Evolutionary conservation across 345 rosid species (phyloP), one percentile per base, ranked within the genome.

Genomic region (Acer campestre): DNA sequence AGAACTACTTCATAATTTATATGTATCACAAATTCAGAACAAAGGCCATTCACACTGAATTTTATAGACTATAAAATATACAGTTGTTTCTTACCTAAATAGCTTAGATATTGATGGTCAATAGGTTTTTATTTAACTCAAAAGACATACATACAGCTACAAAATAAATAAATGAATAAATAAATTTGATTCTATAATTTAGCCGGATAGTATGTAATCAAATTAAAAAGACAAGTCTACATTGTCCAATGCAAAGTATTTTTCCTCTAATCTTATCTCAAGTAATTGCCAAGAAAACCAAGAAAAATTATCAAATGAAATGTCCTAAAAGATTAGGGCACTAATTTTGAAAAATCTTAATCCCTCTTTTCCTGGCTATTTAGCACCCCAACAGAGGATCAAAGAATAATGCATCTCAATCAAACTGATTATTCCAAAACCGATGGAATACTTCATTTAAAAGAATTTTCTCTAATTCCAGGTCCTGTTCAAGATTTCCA

Each of bases 111-210:
- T 8, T 35, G 31, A 27, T 49, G 23, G 23, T 74, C 3, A 23
- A 46, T 48, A 63, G 58, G 20, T 20, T 48, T 62, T 27, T 49
- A 49, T 46, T 63, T 40, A 11, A 53, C 7, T 53, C 7, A 53
- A 13, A 62, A 4, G 38, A 9, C 20, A 29, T 65, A 35, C 38
- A 75, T 53, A 12, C 38, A 16, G 8, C 67, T 51, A 38, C 20
- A 51, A 44, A 31, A 31, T 0, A 31, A 31, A 31, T 31, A 31
- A 29, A 3, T 4, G 3, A 31, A 35, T 35, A 35, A 35, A 75
- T 14, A 49, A 13, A 31, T 75, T 75, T 67, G 55, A 51, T 66
- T 55, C 14, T 38, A 18, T 38, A 58, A 35, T n/a, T 51, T 71
- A 5, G 29, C 29, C 5, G 1, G 17, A 18, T 2, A 70, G 7